A percentile compares a stretch with the other conserved stretches of the same genome.
Conservation (phyloP, 192 early-diverging fungal genomes). For the Umbelopsis vinacea region DNA sequence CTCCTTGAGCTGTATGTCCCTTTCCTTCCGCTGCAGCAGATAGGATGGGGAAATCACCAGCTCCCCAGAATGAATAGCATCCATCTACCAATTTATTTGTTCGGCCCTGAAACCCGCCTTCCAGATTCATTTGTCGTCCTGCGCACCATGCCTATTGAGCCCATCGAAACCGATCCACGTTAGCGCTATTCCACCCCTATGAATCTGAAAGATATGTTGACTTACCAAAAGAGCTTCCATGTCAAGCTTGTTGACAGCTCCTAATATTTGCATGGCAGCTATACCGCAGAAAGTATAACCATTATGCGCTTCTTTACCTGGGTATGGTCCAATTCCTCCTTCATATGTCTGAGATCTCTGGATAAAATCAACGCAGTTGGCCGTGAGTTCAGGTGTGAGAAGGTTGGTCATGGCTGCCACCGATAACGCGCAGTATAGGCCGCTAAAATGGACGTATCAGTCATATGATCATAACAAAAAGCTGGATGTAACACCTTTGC, state of each 20-base stretch:
- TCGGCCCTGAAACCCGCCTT: constrained; percentile 96
- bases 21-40: constrained; percentile 46
- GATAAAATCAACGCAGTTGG: constrained; percentile 66
- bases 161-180: neutral
- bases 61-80: constrained; percentile 97
- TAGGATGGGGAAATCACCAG: constrained; percentile 77
- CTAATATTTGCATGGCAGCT: constrained; percentile 83
- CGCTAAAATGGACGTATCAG: constrained; percentile 44
- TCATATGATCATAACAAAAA: neutral
- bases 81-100: constrained; percentile 99
- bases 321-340: constrained; percentile 86
- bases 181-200: neutral
- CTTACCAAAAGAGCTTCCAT: constrained; percentile 59
- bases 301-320: constrained; percentile 90
- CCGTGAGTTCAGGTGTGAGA: constrained; percentile 76
- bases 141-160: constrained; percentile 67
- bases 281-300: constrained; percentile 95
- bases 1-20: neutral
- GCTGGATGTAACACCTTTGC: neutral
- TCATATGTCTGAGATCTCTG: constrained; percentile 86
- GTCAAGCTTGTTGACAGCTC: constrained; percentile 66
- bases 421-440: constrained; percentile 86
- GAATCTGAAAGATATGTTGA: neutral
- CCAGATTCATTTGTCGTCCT: constrained; percentile 82
- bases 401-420: constrained; percentile 82